Evolutionary conservation across 768 basidiomycete species (phyloP).

Genomic region (Gautieria morchelliformis): DNA sequence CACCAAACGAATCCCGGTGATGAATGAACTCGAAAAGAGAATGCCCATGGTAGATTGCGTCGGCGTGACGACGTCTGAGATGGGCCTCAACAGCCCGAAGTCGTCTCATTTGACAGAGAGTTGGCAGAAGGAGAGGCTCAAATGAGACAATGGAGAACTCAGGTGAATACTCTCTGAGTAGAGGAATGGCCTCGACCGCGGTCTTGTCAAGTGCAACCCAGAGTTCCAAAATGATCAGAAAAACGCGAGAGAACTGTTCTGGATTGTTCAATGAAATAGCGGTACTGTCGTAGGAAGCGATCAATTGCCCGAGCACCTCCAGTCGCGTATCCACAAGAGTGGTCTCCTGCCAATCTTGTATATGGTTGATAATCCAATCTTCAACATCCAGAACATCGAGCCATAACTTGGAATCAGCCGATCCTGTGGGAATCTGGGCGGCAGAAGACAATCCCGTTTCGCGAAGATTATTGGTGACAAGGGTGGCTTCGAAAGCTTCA

Average conservation of each 20-base stretch:
- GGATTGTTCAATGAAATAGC: not conserved
- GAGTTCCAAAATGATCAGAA: slow-evolving; percentile 36
- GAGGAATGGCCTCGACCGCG: slow-evolving; percentile 23
- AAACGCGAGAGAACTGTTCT: slow-evolving; percentile 26
- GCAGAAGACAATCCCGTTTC: not conserved
- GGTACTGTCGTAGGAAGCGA: not conserved
- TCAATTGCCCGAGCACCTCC: not conserved
- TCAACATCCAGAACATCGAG: not conserved
- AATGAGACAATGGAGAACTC: slow-evolving; percentile 31
- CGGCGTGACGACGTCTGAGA: slow-evolving; percentile 20
- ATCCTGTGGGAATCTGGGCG: not conserved
- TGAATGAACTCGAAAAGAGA: slow-evolving; percentile 26
- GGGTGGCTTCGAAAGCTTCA: not conserved
- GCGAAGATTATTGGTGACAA: not conserved
- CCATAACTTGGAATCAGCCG: not conserved
- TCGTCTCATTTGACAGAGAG: slow-evolving; percentile 19
- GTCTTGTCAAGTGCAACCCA: slow-evolving; percentile 39
- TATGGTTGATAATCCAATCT: not conserved
- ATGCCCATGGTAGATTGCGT: slow-evolving; percentile 1
- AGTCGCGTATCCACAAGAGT: not conserved
- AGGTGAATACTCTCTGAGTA: slow-evolving; percentile 36
- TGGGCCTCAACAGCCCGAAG: slow-evolving; percentile 22
- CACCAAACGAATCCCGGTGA: slow-evolving; percentile 18
- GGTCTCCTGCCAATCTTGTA: not conserved
- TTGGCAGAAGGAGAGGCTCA: slow-evolving; percentile 33